phyloP scores from a whole-genome alignment of 805 yeast species.

The Sugiyamaella smithiae region DNA sequence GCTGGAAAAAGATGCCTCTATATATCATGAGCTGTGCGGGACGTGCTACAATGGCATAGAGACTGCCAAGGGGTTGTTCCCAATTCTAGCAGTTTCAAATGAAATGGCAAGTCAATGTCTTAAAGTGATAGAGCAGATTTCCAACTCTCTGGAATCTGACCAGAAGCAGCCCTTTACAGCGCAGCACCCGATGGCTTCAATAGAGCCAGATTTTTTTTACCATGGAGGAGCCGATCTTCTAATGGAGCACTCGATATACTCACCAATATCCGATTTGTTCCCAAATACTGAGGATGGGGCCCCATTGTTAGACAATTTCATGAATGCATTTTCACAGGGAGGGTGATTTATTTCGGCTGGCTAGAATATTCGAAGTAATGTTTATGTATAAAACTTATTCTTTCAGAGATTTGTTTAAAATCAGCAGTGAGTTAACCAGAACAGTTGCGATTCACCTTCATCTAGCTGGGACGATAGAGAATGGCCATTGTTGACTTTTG shows the following conservation, averaged over 20 bases:
- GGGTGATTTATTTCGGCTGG: background rate
- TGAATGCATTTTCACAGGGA: conserved; percentile 4
- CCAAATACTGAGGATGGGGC: background rate
- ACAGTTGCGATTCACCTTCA: conserved; percentile 15
- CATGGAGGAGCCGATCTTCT: background rate
- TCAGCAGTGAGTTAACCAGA: conserved; percentile 8
- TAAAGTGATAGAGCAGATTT: background rate
- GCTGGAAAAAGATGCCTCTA: background rate
- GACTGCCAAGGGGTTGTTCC: background rate
- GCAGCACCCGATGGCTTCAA: background rate
- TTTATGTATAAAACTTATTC: background rate
- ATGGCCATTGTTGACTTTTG: background rate
- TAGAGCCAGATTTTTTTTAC: conserved; percentile 1
- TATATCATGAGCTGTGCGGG: background rate
- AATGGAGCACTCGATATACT: conserved; percentile 2
- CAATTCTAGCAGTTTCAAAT: conserved; percentile 1
- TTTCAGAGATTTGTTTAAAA: background rate
- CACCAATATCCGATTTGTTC: background rate
- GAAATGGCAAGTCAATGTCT: conserved; percentile 1
- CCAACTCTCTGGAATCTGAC: background rate
- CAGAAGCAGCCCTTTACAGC: background rate
- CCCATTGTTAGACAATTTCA: conserved; percentile 1
- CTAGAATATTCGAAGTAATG: background rate
- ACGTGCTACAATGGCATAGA: background rate
- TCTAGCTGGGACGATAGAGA: conserved; percentile 4